Conservation (phyloP, 1,139 yeast genomes). For the Taphrina populina region DNA sequence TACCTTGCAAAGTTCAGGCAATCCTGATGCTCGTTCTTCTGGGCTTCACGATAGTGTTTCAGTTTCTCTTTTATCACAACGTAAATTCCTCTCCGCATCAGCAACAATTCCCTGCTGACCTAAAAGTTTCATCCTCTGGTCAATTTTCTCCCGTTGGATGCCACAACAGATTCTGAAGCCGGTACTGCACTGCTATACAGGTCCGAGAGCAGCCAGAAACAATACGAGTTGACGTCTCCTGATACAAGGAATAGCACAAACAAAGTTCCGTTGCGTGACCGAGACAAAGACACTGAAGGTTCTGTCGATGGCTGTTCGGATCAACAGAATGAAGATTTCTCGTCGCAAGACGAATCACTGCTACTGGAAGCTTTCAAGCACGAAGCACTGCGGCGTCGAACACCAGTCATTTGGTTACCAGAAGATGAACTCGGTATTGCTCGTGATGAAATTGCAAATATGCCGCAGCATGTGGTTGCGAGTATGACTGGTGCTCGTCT, state of each 20-base stretch:
- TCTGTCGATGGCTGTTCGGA: no score
- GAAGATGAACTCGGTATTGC: slow-evolving; percentile 82
- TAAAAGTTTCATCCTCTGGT: slow-evolving; percentile 11
- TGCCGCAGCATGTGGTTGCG: slow-evolving; percentile 18
- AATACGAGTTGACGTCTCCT: not conserved
- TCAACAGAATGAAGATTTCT: not conserved
- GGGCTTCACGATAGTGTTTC: slow-evolving; percentile 66
- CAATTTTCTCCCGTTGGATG: slow-evolving; percentile 9
- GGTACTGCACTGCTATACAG: not conserved
- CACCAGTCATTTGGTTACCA: slow-evolving; percentile 86
- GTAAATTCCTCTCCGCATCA: not conserved
- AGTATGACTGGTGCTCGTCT: slow-evolving; percentile 17
- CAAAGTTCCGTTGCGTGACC: no score
- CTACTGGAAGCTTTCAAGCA: slow-evolving; percentile 51
- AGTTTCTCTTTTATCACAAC: slow-evolving; percentile 55
- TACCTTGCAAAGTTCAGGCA: slow-evolving; percentile 38
- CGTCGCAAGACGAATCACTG: slow-evolving; percentile 21
- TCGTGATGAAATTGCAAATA: slow-evolving; percentile 53
- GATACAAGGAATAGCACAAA: no score
- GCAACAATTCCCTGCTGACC: not conserved
- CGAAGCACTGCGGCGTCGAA: slow-evolving; percentile 66
- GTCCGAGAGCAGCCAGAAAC: not conserved
- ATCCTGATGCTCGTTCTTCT: slow-evolving; percentile 63
- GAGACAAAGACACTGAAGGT: not conserved
- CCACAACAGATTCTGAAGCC: not conserved